Evolutionary conservation across 1,284 basidiomycete genomes (phyloP).

Genomic region (Cryptococcus sp.): DNA sequence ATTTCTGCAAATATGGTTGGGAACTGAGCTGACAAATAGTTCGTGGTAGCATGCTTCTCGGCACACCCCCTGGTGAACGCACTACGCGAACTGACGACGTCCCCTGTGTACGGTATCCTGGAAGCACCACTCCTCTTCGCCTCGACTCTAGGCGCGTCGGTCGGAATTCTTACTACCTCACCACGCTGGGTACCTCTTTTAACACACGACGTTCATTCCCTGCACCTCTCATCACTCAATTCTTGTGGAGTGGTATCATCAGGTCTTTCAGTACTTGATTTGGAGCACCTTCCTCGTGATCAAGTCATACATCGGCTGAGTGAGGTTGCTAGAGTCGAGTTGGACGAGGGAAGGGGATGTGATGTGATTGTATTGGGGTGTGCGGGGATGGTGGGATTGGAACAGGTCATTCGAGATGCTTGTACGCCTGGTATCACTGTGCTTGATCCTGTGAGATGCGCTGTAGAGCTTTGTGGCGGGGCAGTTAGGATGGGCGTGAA

Average conservation of each 20-base stretch:
- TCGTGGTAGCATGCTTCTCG: constrained; percentile 55
- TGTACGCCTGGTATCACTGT: constrained; percentile 32
- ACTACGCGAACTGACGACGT: constrained; percentile 44
- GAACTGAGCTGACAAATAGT: constrained; percentile 18
- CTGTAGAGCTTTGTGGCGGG: constrained; percentile 31
- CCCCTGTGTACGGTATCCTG: constrained; percentile 53
- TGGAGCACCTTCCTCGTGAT: constrained; percentile 46
- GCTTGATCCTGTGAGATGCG: constrained; percentile 51
- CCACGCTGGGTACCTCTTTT: constrained; percentile 52
- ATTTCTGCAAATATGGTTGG: too few relatives aligned
- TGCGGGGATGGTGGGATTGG: constrained; percentile 53
- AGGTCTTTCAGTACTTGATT: constrained; percentile 50
- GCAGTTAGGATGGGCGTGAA: constrained; percentile 21
- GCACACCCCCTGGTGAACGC: constrained; percentile 52
- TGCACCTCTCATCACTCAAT: constrained; percentile 27
- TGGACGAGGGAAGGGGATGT: constrained; percentile 41
- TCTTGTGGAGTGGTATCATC: constrained; percentile 52
- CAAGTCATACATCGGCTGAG: constrained; percentile 48
- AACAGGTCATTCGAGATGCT: constrained; percentile 42
- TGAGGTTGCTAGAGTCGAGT: constrained; percentile 24
- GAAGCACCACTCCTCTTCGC: constrained; percentile 51
- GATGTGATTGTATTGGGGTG: constrained; percentile 44
- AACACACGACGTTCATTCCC: constrained; percentile 40
- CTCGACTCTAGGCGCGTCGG: constrained; percentile 38
- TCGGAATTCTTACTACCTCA: constrained; percentile 55